Percentiles rank a stretch among this genome's conserved stretches.
These are phyloP conservation scores for Tilletia horrida DNA, from an alignment of 1,284 basidiomycete species.

Conservation along the genomic window DNA sequence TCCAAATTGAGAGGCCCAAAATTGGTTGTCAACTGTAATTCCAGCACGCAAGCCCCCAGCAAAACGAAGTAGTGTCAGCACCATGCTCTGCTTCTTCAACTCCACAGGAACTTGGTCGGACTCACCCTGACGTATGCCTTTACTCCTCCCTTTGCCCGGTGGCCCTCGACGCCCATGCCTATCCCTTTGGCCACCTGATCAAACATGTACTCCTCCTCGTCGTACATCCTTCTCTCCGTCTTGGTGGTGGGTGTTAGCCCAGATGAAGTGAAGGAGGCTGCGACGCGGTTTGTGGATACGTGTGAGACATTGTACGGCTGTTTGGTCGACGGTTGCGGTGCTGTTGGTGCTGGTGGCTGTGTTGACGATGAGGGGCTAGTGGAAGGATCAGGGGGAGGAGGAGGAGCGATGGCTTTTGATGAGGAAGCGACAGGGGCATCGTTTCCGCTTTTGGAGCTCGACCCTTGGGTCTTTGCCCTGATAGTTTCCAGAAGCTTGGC, in stretches of 20 bases:
- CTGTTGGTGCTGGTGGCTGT: too few species aligned
- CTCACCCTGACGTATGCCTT: slow-evolving; percentile 40
- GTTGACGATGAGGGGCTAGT: neutral
- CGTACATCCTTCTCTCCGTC: slow-evolving; percentile 74
- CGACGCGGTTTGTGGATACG: slow-evolving; percentile 70
- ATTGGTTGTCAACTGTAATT: slow-evolving; percentile 74
- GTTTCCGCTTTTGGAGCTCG: neutral
- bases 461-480: slow-evolving; percentile 24
- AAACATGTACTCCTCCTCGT: slow-evolving; percentile 88
- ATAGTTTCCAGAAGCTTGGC: slow-evolving; percentile 36
- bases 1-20: slow-evolving; percentile 86
- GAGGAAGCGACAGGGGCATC: neutral
- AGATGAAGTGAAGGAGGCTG: slow-evolving; percentile 89
- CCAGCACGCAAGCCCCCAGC: neutral
- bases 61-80: slow-evolving; percentile 21
- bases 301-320: slow-evolving; percentile 4
- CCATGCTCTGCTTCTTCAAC: slow-evolving; percentile 18
- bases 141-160: slow-evolving; percentile 16
- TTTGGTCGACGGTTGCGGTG: neutral
- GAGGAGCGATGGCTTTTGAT: neutral
- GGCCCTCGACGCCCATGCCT: slow-evolving; percentile 45
- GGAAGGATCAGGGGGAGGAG: neutral
- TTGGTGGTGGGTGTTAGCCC: slow-evolving; percentile 75
- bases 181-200: slow-evolving; percentile 80
- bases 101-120: neutral